A percentile compares a stretch with the other conserved stretches of the same genome.
phyloP scores from a whole-genome alignment of 768 basidiomycete species.

The Boletus huronensis region DNA sequence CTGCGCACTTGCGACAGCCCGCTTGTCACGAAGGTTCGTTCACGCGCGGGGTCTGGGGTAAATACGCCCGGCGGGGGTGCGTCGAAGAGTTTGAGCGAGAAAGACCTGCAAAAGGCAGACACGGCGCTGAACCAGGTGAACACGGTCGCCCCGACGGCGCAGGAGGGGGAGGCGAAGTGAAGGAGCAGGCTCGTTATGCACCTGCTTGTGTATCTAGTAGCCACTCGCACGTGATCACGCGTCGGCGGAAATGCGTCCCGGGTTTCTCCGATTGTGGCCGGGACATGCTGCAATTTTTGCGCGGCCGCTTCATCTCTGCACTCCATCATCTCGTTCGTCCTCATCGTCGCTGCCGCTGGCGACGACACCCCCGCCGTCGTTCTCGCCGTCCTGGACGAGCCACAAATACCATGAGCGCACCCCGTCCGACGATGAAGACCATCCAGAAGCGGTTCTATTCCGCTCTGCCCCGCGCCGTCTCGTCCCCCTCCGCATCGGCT shows the following conservation, averaged over 20 bases:
- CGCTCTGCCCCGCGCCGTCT: slow-evolving; percentile 37
- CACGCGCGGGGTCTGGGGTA: slow-evolving; percentile 69
- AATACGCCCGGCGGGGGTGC: slow-evolving; percentile 87
- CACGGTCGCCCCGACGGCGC: slow-evolving; percentile 1
- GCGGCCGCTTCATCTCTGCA: too few relatives aligned
- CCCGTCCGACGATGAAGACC: slow-evolving; percentile 44
- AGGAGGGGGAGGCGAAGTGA: background rate
- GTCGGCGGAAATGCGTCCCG: slow-evolving; percentile 10
- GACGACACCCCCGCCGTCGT: slow-evolving; percentile 6
- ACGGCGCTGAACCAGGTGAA: slow-evolving; percentile 72
- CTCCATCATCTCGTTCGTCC: background rate
- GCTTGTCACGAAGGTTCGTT: slow-evolving; percentile 86
- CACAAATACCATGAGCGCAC: slow-evolving; percentile 30
- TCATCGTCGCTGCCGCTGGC: slow-evolving; percentile 10
- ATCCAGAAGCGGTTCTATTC: slow-evolving; percentile 51
- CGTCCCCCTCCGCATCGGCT: slow-evolving; percentile 28
- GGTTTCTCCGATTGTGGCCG: slow-evolving; percentile 13
- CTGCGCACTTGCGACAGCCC: slow-evolving; percentile 49
- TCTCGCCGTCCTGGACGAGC: background rate
- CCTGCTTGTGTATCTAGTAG: slow-evolving; percentile 20
- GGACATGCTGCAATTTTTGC: background rate
- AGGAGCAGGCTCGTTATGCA: background rate
- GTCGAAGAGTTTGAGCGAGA: slow-evolving; percentile 79
- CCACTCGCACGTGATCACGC: background rate
- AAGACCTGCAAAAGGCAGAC: slow-evolving; percentile 84